Conservation (phyloP, 768 basidiomycete genomes). For the Boletus fagicola region DNA sequence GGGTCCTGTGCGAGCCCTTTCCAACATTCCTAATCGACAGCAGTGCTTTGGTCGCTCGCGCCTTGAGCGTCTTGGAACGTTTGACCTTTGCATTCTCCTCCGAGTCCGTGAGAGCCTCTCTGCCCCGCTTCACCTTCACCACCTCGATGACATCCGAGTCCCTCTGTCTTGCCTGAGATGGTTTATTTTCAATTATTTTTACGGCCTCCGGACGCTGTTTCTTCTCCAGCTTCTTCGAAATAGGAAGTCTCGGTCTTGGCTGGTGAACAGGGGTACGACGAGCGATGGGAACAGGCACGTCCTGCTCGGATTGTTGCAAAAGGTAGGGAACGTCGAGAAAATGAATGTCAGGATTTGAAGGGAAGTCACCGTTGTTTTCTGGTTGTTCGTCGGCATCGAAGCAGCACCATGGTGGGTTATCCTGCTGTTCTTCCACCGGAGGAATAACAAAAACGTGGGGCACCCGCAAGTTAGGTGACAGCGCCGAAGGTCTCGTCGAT, state of each 20-base stretch:
- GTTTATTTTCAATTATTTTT: slow-evolving; percentile 24
- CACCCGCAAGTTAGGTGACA: slow-evolving; percentile 24
- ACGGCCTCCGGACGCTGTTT: slow-evolving; percentile 31
- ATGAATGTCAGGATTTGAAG: slow-evolving; percentile 29
- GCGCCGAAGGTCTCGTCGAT: slow-evolving; percentile 9
- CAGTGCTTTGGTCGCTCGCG: slow-evolving; percentile 47
- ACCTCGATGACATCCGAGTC: slow-evolving; percentile 56
- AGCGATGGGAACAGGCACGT: neutral
- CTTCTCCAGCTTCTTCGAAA: slow-evolving; percentile 29
- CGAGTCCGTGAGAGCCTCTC: slow-evolving; percentile 21
- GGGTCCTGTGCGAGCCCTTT: slow-evolving; percentile 36
- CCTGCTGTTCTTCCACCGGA: slow-evolving; percentile 52
- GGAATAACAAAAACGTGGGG: slow-evolving; percentile 57
- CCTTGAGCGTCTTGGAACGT: slow-evolving; percentile 43
- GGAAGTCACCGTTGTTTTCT: slow-evolving; percentile 16
- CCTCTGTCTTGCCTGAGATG: slow-evolving; percentile 16
- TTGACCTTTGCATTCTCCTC: slow-evolving; percentile 29
- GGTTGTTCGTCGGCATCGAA: slow-evolving; percentile 47
- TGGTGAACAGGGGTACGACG: slow-evolving; percentile 9
- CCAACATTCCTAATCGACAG: slow-evolving; percentile 46
- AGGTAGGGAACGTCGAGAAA: slow-evolving; percentile 35
- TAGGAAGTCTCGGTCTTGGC: slow-evolving; percentile 6
- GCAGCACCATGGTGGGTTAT: slow-evolving; percentile 53
- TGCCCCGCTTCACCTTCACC: slow-evolving; percentile 50
- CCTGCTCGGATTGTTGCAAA: slow-evolving; percentile 14